Evolutionary conservation across 768 basidiomycete species (phyloP).

Genomic region (Heimioporus sp.): DNA sequence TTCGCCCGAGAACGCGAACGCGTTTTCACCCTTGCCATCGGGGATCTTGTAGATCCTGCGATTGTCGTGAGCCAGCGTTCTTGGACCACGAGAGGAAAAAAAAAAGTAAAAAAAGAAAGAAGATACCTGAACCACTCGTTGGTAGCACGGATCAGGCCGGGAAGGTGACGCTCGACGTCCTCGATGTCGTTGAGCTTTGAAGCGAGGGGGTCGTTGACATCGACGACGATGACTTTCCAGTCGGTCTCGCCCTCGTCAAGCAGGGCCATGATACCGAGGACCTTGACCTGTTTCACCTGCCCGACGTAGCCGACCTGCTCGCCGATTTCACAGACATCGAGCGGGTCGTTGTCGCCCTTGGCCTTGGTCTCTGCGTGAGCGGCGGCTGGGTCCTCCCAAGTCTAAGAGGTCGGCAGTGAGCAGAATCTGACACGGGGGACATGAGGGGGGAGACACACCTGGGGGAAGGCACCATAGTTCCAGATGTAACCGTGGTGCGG

Average conservation of each 20-base stretch:
- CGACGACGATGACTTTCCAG: constrained; percentile 99
- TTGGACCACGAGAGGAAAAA: constrained; percentile 2
- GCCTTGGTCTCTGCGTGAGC: constrained; percentile 97
- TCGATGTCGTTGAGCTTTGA: constrained; percentile 97
- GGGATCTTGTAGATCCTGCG: constrained; percentile 92
- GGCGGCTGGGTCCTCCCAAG: constrained; percentile 93
- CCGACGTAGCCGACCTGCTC: constrained; percentile 97
- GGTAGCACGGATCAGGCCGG: constrained; percentile 93
- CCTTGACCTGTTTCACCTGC: constrained; percentile 99
- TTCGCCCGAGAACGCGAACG: constrained; percentile 98
- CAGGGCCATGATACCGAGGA: constrained; percentile 99
- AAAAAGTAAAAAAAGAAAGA: no score
- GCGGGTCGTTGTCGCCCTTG: constrained; percentile 97
- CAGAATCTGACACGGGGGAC: neutral
- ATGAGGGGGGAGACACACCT: constrained; percentile 47
- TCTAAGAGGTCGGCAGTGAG: constrained; percentile 45
- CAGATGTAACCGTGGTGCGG: constrained; percentile 99
- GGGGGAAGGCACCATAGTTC: constrained; percentile 99
- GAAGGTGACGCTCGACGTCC: constrained; percentile 97
- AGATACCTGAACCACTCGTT: constrained; percentile 97
- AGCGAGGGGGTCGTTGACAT: constrained; percentile 93
- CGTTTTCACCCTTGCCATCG: constrained; percentile 95
- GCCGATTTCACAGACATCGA: constrained; percentile 99
- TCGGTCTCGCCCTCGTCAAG: constrained; percentile 99
- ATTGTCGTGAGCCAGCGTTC: neutral